Conservation (phyloP, 2,329 filamentous ascomycete species). For the Fusarium sp. region DNA sequence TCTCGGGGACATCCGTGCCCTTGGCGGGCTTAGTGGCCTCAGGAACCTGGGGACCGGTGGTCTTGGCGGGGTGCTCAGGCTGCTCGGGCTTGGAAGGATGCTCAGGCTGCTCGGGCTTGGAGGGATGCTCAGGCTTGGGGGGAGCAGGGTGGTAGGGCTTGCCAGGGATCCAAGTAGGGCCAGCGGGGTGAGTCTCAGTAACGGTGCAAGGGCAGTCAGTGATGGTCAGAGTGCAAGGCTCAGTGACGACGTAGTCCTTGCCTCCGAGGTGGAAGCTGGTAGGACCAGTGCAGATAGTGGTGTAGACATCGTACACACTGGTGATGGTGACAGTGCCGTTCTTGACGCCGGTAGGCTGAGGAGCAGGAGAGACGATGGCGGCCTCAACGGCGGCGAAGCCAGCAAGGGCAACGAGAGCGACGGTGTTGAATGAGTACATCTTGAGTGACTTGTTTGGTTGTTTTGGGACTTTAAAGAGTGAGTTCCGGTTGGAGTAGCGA, state of each 20-base stretch:
- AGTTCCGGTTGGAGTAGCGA: constrained; percentile 6
- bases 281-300: constrained; percentile 58
- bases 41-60: neutral
- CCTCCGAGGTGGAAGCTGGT: constrained; percentile 62
- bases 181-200: constrained; percentile 45
- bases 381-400: constrained; percentile 37
- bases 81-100: neutral
- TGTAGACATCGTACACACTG: constrained; percentile 50
- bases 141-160: neutral
- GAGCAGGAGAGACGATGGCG: constrained; percentile 9
- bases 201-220: constrained; percentile 64
- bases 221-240: constrained; percentile 65
- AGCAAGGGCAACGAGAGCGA: constrained; percentile 40
- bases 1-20: constrained; percentile 23
- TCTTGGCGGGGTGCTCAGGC: neutral
- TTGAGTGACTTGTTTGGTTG: constrained; percentile 32
- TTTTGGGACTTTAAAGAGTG: constrained; percentile 7
- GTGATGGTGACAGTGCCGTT: constrained; percentile 47
- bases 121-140: constrained; percentile 4
- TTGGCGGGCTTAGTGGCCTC: constrained; percentile 1
- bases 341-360: constrained; percentile 16
- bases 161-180: constrained; percentile 28
- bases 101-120: neutral
- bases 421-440: constrained; percentile 44
- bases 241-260: constrained; percentile 64